Base-by-base conservation (phyloP, 345 rosid genomes). In the Acer negundo region DNA sequence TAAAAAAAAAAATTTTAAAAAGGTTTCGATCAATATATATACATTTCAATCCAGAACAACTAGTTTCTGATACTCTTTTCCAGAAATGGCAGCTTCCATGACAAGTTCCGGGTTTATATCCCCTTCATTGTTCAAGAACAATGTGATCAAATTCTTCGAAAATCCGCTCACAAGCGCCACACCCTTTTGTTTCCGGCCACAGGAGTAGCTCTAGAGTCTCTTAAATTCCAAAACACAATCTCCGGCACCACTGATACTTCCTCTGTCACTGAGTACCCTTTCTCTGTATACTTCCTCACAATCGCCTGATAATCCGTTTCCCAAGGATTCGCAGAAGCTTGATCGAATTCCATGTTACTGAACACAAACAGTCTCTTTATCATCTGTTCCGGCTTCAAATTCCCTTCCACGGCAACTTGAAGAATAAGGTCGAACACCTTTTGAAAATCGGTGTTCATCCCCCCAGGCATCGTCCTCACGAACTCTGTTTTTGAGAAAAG, bases 281-380 rank as follows among this genome's bases (percentile, higher is more conserved):
- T 82, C 75, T 85, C 75, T 7, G 23, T 46, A 9, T 31, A 88
- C 71, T 90, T 93, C 70, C 74, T 89, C 72, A 0, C 72, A 7
- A 90, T 90, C 19, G 47, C 77, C 19, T 86, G 56, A 38, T 89
- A 73, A 68, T 91, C 87, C 0, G 90, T 89, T 69, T 87, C 97
- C 93, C 87, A 84, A 2, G 4, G 78, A 62, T 22, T 69, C 0
- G 7, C 0, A 0, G 87, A 82, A 0, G 89, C 92, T 70, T 75
- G 0, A 71, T 89, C 86, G 35, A 90, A 93, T 7, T 89, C 93
- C 96, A 93, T 91, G 74, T 87, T 93, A 44, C 92, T 91, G 62
- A 91, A 91, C 67, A 91, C 91, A 62, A 90, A 85, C 58, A 88
- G 82, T 78, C 86, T 79, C 77, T 83, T 88, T 7, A 91, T 84